phyloP scores from a whole-genome alignment of 179 eudicot species.

The Spergularia azorica region DNA sequence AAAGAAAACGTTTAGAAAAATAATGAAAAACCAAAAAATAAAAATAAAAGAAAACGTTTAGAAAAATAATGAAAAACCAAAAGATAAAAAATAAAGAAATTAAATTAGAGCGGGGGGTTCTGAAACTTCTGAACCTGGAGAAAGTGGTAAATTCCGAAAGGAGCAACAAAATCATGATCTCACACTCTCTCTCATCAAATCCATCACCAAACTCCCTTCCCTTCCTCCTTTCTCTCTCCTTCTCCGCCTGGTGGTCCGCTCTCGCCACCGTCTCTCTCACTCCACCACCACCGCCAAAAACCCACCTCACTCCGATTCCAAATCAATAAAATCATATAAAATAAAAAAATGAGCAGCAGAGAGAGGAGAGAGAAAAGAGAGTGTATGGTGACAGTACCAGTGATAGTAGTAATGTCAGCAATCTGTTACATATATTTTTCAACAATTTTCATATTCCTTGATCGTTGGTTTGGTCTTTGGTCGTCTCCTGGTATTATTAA shows the following conservation, averaged over 20 bases:
- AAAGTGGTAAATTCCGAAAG: not conserved
- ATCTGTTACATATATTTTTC: slow-evolving; percentile 66
- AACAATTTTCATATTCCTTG: slow-evolving; percentile 65
- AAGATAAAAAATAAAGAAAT: too few species aligned
- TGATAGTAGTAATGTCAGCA: slow-evolving; percentile 48
- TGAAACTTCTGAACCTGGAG: not conserved
- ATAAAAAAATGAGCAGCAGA: slow-evolving; percentile 24
- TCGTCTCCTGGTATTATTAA: slow-evolving; percentile 88
- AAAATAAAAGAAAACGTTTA: too few species aligned
- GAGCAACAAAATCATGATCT: not conserved
- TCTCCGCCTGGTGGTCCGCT: not conserved
- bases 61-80: too few species aligned
- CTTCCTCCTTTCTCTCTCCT: not conserved
- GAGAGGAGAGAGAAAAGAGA: slow-evolving; percentile 22
- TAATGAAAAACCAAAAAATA: too few species aligned
- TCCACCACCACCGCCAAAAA: not conserved
- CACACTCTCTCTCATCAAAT: not conserved
- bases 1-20: too few species aligned
- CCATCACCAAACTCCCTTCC: not conserved
- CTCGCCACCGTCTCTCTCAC: not conserved
- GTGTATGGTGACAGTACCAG: slow-evolving; percentile 59
- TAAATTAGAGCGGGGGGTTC: not conserved
- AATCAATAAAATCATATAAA: too few species aligned
- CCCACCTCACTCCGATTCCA: not conserved
- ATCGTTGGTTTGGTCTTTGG: slow-evolving; percentile 81